Evolutionary conservation across 2,329 filamentous ascomycete genomes (phyloP), one percentile per base, ranked within the genome.

Genomic region (Colletotrichum endophyticum): DNA sequence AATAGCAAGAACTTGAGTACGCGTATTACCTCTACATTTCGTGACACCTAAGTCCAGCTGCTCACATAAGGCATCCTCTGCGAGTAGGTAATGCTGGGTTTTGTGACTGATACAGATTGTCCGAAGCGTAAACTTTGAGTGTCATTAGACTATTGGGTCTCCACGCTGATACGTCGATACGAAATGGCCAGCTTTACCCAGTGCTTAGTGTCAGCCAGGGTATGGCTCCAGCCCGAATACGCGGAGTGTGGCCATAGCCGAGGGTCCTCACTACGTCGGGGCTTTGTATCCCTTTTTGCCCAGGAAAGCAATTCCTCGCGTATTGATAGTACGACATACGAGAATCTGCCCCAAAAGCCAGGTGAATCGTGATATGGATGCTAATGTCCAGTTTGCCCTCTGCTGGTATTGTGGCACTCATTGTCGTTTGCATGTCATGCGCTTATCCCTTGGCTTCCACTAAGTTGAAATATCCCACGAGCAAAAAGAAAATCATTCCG

Each of bases 381-480:
- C 19, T 49, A 13, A 49, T 13, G 6, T 22, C 11, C n/a, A 22
- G n/a, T 49, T 49, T 13, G 44, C n/a, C n/a, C n/a, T 49, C n/a
- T 49, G 11, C n/a, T 49, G 3, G 11, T 22, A 49, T 4, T 49
- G 44, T 49, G 19, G 1, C n/a, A 49, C 11, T 12, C 11, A 49
- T 12, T n/a, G 39, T 49, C n/a, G 11, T 8, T n/a, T 22, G 44
- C 11, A 11, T 12, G 9, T 49, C n/a, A 22, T 13, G 44, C 44
- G 44, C n/a, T 22, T 13, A 13, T 53, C 11, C 11, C 44, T 13
- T 22, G n/a, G 44, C 3, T 22, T 53, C n/a, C 13, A 53, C 2
- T 13, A 12, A 3, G n/a, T 25, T 22, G 12, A 8, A 53, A 12
- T 1, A 53, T 0, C n/a, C 0, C 3, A 53, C 12, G 6, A n/a